A percentile compares a stretch with the other conserved stretches of the same genome.
These are phyloP conservation scores for Talinum fruticosum DNA, from an alignment of 148 eudicot genomes.

Conservation along the genomic window DNA sequence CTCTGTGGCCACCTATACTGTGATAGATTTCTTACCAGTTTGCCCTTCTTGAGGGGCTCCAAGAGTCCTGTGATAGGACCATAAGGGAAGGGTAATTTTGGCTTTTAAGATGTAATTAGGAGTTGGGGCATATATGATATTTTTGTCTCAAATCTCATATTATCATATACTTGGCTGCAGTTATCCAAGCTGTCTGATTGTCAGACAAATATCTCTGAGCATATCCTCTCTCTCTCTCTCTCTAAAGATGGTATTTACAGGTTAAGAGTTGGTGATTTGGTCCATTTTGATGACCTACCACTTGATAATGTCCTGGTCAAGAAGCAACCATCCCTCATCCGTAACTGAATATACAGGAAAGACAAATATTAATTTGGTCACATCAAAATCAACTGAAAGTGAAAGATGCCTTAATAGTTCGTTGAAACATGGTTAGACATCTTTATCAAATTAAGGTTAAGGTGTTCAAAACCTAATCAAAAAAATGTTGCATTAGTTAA, in stretches of 20 bases:
- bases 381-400: not conserved
- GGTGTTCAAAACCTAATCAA: not conserved
- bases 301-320: slow-evolving; percentile 6
- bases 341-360: not conserved
- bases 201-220: slow-evolving; percentile 25
- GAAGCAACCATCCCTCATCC: not conserved
- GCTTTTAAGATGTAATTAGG: not conserved
- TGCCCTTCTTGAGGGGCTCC: not conserved
- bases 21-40: not conserved
- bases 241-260: slow-evolving; percentile 8
- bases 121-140: slow-evolving; percentile 15
- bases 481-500: not conserved
- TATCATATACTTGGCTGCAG: slow-evolving; percentile 31
- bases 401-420: not conserved
- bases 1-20: not conserved
- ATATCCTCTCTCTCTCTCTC: not conserved
- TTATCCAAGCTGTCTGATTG: slow-evolving; percentile 24
- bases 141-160: slow-evolving; percentile 27
- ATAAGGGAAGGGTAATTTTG: slow-evolving; percentile 25
- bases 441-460: too few species aligned
- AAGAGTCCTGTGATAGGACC: slow-evolving; percentile 16
- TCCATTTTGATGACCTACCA: slow-evolving; percentile 10
- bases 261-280: slow-evolving; percentile 9
- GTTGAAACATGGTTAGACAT: too few species aligned
- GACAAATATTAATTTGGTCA: not conserved